Conservation (phyloP, 108 stramenopile species). For the Cyclotella baltica region DNA sequence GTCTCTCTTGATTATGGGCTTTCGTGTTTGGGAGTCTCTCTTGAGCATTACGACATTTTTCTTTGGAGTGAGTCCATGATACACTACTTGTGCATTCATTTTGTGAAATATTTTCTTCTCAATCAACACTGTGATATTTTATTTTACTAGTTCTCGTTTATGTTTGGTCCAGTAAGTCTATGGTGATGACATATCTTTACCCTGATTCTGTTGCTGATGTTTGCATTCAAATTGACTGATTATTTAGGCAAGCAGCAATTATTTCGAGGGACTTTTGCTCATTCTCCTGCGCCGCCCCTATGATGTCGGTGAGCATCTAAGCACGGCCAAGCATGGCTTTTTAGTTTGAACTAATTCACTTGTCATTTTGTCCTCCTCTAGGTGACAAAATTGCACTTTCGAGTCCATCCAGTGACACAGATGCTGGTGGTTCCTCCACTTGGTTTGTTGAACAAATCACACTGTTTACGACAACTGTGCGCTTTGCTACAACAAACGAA, state of each 20-base stretch:
- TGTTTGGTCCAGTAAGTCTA: too few species aligned
- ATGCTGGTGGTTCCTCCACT: conserved; percentile 44
- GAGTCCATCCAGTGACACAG: conserved; percentile 42
- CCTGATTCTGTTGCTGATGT: conserved; percentile 15
- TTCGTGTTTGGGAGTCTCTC: too few species aligned
- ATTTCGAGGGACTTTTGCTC: conserved; percentile 77
- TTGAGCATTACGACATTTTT: too few species aligned
- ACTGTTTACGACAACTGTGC: conserved; percentile 73
- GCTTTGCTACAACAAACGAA: conserved; percentile 73
- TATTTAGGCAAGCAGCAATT: conserved; percentile 55
- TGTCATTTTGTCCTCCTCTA: neutral
- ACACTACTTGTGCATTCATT: too few species aligned
- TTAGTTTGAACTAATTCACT: neutral
- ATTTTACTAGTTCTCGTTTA: too few species aligned
- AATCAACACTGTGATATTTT: too few species aligned
- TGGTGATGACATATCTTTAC: too few species aligned
- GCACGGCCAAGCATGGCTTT: neutral
- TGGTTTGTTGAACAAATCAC: conserved; percentile 80
- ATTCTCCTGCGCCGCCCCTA: conserved; percentile 61
- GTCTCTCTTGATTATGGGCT: too few species aligned
- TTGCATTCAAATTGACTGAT: conserved; percentile 57
- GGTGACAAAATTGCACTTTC: conserved; percentile 35
- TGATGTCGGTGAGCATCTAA: conserved; percentile 47
- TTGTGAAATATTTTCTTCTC: too few species aligned
- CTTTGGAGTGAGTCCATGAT: too few species aligned